These are phyloP conservation scores for Geum urbanum DNA, from an alignment of 306 rosid species.

Conservation along the genomic window DNA sequence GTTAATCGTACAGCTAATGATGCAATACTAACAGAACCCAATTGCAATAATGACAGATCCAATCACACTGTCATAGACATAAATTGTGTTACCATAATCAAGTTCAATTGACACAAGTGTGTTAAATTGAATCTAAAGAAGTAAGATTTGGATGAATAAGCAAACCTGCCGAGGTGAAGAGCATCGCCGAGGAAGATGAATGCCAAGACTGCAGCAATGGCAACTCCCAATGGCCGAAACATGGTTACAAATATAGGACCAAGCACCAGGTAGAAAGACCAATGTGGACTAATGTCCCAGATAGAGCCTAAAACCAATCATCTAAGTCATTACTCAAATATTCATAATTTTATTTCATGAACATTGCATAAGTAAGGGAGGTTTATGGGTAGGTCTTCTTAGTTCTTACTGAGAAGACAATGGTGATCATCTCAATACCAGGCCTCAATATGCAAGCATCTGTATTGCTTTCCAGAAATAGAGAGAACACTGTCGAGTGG, in stretches of 20 bases:
- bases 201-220: constrained; percentile 25
- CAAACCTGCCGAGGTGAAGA: constrained; percentile 34
- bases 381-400: too few species aligned
- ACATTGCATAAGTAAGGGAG: too few species aligned
- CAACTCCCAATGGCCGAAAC: constrained; percentile 33
- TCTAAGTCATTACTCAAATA: not conserved
- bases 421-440: not conserved
- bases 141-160: not conserved
- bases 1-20: too few species aligned
- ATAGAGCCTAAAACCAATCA: constrained; percentile 18
- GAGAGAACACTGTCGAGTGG: not conserved
- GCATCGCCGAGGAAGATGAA: constrained; percentile 28
- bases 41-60: constrained; percentile 21
- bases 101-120: not conserved
- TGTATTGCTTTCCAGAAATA: not conserved
- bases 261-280: constrained; percentile 31
- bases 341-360: not conserved
- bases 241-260: constrained; percentile 24
- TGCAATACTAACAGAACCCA: too few species aligned
- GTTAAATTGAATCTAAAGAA: not conserved
- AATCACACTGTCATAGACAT: not conserved
- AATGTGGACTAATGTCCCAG: constrained; percentile 16
- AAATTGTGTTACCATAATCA: not conserved
- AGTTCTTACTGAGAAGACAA: constrained; percentile 27
- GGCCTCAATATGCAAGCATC: constrained; percentile 17